Evolutionary conservation across 2,329 filamentous ascomycete genomes (phyloP), one percentile per base, ranked within the genome.

Genomic region (Aschersonia sp.): DNA sequence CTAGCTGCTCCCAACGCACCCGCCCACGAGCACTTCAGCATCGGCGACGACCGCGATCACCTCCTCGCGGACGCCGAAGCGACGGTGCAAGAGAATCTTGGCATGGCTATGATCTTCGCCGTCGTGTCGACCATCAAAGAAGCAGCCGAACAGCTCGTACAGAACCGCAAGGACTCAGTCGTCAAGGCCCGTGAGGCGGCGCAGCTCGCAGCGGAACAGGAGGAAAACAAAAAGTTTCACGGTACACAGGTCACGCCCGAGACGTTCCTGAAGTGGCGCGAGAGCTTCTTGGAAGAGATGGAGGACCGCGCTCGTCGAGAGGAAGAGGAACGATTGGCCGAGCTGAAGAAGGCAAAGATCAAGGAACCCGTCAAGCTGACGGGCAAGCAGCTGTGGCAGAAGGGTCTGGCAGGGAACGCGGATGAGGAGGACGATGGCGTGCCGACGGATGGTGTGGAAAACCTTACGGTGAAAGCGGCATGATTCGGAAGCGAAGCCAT

Each of bases 81-180:
- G 12, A 85, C 83, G 0, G 84, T 96, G 38, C 82, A 92, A 62
- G 92, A 98, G 65, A 97, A 89, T 56, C 68, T 97, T 51, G 92
- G 92, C 52, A 97, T 97, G 84, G 86, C 89, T 48, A 98, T 98
- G 92, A 71, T 98, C 1, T 98, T 97, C 66, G 88, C 91, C 0
- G 71, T 98, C 30, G 84, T 94, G 47, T 87, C 85, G 10, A 80
- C 84, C 0, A 69, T 98, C 51, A 97, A 96, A 62, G 92, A 98
- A 50, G 75, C 78, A 46, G 91, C 89, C n/a, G 92, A 98, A 69
- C 75, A 82, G 56, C 75, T 98, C 50, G 80, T 97, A 55, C 67
- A 74, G 12, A 80, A 88, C 52, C 81, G 92, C 44, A 78, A 81
- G 58, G 78, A 79, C 50, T 84, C 73, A 6, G 76, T 72, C 2